Percentiles rank a stretch among this genome's conserved stretches.
phyloP scores from a whole-genome alignment of 2,329 filamentous ascomycete genomes.

The Colletotrichum magnum region DNA sequence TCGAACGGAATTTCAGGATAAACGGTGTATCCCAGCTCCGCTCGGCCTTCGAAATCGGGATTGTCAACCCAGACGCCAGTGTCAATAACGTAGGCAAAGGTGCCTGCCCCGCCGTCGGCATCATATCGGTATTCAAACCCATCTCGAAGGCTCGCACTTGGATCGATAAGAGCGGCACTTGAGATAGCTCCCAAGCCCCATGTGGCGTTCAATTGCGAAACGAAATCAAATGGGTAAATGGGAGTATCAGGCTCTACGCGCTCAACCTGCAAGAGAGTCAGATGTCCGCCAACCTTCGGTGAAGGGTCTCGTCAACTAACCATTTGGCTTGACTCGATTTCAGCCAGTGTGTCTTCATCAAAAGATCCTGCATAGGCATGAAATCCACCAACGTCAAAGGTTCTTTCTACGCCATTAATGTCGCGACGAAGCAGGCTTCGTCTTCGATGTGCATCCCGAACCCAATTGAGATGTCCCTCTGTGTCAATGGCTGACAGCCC shows the following conservation, averaged over 20 bases:
- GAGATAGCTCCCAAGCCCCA: slow-evolving; percentile 26
- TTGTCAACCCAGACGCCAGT: slow-evolving; percentile 66
- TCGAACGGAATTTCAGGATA: slow-evolving; percentile 48
- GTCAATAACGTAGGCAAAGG: slow-evolving; percentile 68
- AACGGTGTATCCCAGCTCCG: slow-evolving; percentile 54
- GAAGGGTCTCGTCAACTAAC: neutral
- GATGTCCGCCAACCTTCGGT: too few species aligned
- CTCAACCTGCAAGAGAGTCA: neutral
- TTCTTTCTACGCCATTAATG: slow-evolving; percentile 55
- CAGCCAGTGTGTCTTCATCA: slow-evolving; percentile 55
- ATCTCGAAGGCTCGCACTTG: slow-evolving; percentile 34
- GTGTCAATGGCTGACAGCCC: slow-evolving; percentile 48
- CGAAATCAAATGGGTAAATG: neutral
- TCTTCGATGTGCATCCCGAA: slow-evolving; percentile 50
- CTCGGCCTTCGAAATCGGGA: slow-evolving; percentile 59
- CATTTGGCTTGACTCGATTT: slow-evolving; percentile 54
- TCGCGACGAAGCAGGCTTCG: slow-evolving; percentile 52
- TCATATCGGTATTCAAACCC: slow-evolving; percentile 56
- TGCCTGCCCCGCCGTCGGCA: slow-evolving; percentile 53
- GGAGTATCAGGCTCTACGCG: slow-evolving; percentile 3
- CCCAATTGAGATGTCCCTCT: slow-evolving; percentile 53
- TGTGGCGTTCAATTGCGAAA: neutral
- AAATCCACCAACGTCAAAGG: slow-evolving; percentile 54
- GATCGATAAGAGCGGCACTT: slow-evolving; percentile 42
- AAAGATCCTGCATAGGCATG: slow-evolving; percentile 60